A percentile compares a stretch with the other conserved stretches of the same genome.
These are phyloP conservation scores for Trypanosoma mega DNA, from an alignment of 208 protist genomes.

Conservation along the genomic window DNA sequence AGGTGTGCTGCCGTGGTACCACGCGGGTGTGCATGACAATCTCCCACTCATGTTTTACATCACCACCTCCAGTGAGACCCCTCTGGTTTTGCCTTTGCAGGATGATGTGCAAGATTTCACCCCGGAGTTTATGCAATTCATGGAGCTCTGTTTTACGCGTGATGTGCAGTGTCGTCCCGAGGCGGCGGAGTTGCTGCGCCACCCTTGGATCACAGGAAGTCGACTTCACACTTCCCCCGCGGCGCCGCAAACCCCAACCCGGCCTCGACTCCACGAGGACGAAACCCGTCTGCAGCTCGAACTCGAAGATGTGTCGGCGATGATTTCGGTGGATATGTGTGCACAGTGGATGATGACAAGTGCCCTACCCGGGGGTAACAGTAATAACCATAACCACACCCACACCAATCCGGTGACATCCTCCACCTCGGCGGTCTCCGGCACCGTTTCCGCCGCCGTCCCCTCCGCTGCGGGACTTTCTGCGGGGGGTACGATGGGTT, in stretches of 20 bases:
- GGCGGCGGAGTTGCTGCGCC: slow-evolving; percentile 68
- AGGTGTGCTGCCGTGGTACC: slow-evolving; percentile 80
- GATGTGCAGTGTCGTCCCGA: slow-evolving; percentile 63
- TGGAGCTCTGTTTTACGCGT: slow-evolving; percentile 85
- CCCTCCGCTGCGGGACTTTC: too few species aligned
- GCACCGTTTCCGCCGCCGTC: too few species aligned
- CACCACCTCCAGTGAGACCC: slow-evolving; percentile 76
- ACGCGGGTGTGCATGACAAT: slow-evolving; percentile 76
- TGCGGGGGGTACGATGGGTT: too few species aligned
- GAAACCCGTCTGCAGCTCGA: slow-evolving; percentile 74
- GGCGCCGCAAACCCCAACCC: too few species aligned
- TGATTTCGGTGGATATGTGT: slow-evolving; percentile 72
- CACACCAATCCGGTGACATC: background rate
- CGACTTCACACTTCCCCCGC: slow-evolving; percentile 15
- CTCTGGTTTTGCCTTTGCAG: slow-evolving; percentile 52
- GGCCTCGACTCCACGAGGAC: slow-evolving; percentile 23
- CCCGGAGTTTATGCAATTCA: slow-evolving; percentile 78
- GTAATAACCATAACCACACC: slow-evolving; percentile 2
- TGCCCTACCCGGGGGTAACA: background rate
- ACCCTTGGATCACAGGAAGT: slow-evolving; percentile 78
- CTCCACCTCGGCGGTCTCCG: too few species aligned
- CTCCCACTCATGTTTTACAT: slow-evolving; percentile 90
- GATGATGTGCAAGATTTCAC: slow-evolving; percentile 66
- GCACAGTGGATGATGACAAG: slow-evolving; percentile 36
- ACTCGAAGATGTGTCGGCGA: slow-evolving; percentile 68